phyloP scores from a whole-genome alignment of 2,329 filamentous ascomycete species.

The Colletotrichum sp. region DNA sequence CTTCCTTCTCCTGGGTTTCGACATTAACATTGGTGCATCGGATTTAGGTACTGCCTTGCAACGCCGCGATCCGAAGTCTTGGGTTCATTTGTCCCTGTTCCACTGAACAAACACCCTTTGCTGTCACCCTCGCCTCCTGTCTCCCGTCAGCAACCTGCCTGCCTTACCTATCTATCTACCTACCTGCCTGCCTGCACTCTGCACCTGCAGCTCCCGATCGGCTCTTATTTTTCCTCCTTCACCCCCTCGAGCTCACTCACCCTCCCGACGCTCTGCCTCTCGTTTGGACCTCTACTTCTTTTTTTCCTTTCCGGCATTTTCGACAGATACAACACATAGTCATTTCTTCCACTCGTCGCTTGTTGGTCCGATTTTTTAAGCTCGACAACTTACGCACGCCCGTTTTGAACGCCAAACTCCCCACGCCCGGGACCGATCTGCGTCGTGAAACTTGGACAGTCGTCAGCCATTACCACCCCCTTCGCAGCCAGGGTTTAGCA shows the following conservation, averaged over 20 bases:
- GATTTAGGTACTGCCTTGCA: conserved; percentile 1
- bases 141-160: not conserved
- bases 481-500: not conserved
- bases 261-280: conserved; percentile 1
- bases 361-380: conserved; percentile 1
- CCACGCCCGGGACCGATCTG: conserved; percentile 14
- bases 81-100: conserved; percentile 8
- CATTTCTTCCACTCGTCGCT: conserved; percentile 2
- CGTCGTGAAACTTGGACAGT: conserved; percentile 15
- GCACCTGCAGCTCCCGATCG: not conserved
- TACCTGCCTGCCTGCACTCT: not conserved
- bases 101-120: not conserved
- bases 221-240: not conserved
- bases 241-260: not conserved
- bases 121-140: not conserved
- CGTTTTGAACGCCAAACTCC: conserved; percentile 2
- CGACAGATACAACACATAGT: not conserved
- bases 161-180: no score
- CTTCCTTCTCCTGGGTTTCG: not conserved
- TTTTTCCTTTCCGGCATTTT: not conserved
- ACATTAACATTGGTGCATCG: conserved; percentile 5
- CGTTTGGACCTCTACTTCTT: not conserved
- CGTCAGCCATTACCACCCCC: conserved; percentile 6
- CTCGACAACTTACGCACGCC: conserved; percentile 12
- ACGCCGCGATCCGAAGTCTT: conserved; percentile 7